phyloP scores from a whole-genome alignment of 192 early-diverging fungal species.

The Coemansia sp. region DNA sequence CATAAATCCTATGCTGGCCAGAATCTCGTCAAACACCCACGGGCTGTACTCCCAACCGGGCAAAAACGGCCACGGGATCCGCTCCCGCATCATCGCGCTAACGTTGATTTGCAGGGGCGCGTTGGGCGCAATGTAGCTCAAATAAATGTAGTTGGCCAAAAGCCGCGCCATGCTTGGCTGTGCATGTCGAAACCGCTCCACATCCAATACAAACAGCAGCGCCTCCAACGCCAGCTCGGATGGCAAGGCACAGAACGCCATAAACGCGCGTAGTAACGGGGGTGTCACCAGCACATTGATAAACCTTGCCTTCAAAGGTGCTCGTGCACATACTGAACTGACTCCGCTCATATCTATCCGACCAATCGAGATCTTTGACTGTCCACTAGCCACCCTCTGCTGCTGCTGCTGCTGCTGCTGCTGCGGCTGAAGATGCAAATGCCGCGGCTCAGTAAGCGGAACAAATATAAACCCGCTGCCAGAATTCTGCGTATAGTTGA shows the following conservation, averaged over 20 bases:
- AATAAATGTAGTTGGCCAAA: slow-evolving; percentile 70
- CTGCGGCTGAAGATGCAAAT: background rate
- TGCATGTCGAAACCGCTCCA: slow-evolving; percentile 68
- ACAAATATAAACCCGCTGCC: slow-evolving; percentile 12
- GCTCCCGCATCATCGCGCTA: slow-evolving; percentile 64
- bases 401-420: background rate
- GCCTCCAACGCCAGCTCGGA: slow-evolving; percentile 78
- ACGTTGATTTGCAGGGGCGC: slow-evolving; percentile 74
- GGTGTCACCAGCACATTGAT: slow-evolving; percentile 47
- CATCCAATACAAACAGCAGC: slow-evolving; percentile 79
- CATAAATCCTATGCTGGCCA: slow-evolving; percentile 72
- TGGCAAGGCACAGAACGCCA: slow-evolving; percentile 50
- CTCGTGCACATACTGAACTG: slow-evolving; percentile 21
- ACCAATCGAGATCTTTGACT: slow-evolving; percentile 2
- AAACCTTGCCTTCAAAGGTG: slow-evolving; percentile 50
- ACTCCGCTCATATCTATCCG: slow-evolving; percentile 16
- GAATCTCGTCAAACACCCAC: slow-evolving; percentile 76
- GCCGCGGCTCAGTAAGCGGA: slow-evolving; percentile 3
- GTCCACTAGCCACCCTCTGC: slow-evolving; percentile 1
- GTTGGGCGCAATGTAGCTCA: slow-evolving; percentile 66
- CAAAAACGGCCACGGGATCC: slow-evolving; percentile 69
- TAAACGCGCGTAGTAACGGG: slow-evolving; percentile 28
- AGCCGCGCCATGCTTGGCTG: slow-evolving; percentile 54
- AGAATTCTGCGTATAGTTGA: slow-evolving; percentile 6
- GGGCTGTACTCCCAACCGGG: slow-evolving; percentile 58